Evolutionary conservation across 1,139 yeast species (phyloP).

Genomic region (Yamadazyma sp.): DNA sequence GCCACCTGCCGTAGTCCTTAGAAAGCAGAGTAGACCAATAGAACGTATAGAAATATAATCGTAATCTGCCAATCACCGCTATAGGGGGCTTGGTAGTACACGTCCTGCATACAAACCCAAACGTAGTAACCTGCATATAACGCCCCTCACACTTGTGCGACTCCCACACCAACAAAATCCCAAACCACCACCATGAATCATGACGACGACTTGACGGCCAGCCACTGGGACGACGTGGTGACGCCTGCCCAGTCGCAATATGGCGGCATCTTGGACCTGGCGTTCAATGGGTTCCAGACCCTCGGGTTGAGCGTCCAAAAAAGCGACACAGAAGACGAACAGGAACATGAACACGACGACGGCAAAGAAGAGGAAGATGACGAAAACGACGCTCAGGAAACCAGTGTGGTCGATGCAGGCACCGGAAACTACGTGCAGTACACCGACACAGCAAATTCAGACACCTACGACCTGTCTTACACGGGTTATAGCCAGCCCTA

Average conservation of each 20-base stretch:
- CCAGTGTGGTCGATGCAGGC: slow-evolving; percentile 10
- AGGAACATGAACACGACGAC: slow-evolving; percentile 18
- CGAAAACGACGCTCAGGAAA: slow-evolving; percentile 14
- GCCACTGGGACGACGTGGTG: slow-evolving; percentile 40
- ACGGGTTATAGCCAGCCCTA: slow-evolving; percentile 9
- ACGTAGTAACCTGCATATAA: too few relatives aligned
- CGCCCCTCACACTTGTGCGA: too few relatives aligned
- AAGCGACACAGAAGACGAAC: too few relatives aligned
- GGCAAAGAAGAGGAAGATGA: slow-evolving; percentile 1
- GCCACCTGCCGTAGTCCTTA: too few relatives aligned
- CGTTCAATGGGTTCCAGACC: slow-evolving; percentile 27
- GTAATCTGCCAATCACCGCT: too few relatives aligned
- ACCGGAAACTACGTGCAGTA: slow-evolving; percentile 2
- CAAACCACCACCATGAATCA: slow-evolving; percentile 23
- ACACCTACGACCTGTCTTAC: too few relatives aligned
- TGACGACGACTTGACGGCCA: slow-evolving; percentile 34
- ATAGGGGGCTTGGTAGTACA: too few relatives aligned
- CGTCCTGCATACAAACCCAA: too few relatives aligned
- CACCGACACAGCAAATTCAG: too few relatives aligned
- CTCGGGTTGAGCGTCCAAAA: slow-evolving; percentile 21
- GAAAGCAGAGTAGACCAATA: too few relatives aligned
- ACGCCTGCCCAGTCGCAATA: slow-evolving; percentile 18
- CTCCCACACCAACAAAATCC: too few relatives aligned
- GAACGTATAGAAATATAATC: too few relatives aligned
- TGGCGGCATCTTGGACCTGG: slow-evolving; percentile 8